Base-by-base conservation (phyloP, 768 basidiomycete genomes). In the Tricholoma saponaceum region DNA sequence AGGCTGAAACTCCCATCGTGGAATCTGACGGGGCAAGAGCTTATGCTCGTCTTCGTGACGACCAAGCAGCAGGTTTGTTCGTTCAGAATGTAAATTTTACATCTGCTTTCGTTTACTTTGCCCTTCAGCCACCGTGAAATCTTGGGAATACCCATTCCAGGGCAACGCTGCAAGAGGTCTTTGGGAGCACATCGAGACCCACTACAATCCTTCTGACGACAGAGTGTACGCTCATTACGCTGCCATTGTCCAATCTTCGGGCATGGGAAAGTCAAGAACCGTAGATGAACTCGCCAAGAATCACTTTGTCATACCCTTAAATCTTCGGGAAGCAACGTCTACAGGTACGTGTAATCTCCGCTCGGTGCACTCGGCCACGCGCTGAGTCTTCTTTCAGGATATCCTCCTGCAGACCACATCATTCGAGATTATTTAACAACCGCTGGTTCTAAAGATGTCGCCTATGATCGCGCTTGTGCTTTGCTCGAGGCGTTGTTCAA, bases 201-300 rank as follows among this genome's bases (percentile, higher is more conserved):
- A 43, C 41, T 43, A 43, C 41, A 43, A 43, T 43, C 18, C 18
- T 46, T 23, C 44, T 10, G 44, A 46, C 22, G 8, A 46, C 44
- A 46, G 12, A 23, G 44, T 46, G 44, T 46, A 46, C 16, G 46
- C 46, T 20, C 46, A 49, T 49, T 28, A 28, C 47, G 16, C 16
- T n/a, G 47, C 28, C 8, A 53, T 64, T n/a, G 53, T 64, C 20
- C 62, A 63, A 37, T 63, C 62, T 2, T 62, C 62, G 7, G 60
- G 64, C 6, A 63, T 56, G 56, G 64, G 62, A 26, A 46, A 46
- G 22, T 46, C 44, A 23, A 44, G 44, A 46, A 47, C 25, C 46
- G 26, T 47, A 28, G 46, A 47, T 47, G 46, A 47, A 47, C 46
- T 47, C 18, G 25, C 44, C 44, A 47, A 47, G 44, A 9, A 47